phyloP scores from a whole-genome alignment of 768 basidiomycete genomes.

The Peribolospora baueri region DNA sequence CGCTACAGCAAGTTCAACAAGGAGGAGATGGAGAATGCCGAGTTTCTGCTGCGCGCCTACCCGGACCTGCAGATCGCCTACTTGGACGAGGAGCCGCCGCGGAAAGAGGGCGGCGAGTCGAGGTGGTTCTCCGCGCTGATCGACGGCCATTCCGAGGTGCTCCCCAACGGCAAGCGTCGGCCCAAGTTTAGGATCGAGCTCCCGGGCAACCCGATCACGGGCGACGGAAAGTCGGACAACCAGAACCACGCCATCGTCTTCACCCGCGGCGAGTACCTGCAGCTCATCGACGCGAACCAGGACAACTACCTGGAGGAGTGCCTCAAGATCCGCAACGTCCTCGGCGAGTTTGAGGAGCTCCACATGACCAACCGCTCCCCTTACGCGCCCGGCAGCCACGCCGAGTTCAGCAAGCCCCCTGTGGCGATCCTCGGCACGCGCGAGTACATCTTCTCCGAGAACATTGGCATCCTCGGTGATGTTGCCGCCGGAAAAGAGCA shows the following conservation, averaged over 20 bases:
- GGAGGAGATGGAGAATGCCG: constrained; percentile 96
- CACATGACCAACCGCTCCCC: constrained; percentile 62
- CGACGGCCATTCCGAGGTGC: constrained; percentile 92
- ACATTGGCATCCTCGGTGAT: constrained; percentile 95
- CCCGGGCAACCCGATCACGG: constrained; percentile 94
- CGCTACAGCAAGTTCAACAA: constrained; percentile 98
- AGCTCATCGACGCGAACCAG: constrained; percentile 98
- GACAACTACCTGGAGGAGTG: constrained; percentile 99
- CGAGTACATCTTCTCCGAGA: constrained; percentile 99
- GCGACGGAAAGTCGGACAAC: constrained; percentile 98
- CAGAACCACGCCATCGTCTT: constrained; percentile 99
- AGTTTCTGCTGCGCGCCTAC: constrained; percentile 89
- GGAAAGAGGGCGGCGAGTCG: constrained; percentile 85
- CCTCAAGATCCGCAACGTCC: constrained; percentile 94
- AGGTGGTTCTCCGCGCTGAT: constrained; percentile 88
- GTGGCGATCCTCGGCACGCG: constrained; percentile 95
- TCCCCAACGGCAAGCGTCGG: constrained; percentile 59
- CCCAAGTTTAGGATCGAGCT: constrained; percentile 98
- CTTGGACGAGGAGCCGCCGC: constrained; percentile 78
- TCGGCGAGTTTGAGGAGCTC: constrained; percentile 93
- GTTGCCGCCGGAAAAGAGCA: constrained; percentile 98
- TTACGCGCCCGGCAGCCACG: constrained; percentile 30
- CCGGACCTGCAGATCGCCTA: constrained; percentile 97
- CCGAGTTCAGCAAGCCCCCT: constrained; percentile 54
- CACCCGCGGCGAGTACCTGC: constrained; percentile 95